These are phyloP conservation scores for Symbiodinium natans DNA, from an alignment of 73 alveolate species.

Conservation along the genomic window DNA sequence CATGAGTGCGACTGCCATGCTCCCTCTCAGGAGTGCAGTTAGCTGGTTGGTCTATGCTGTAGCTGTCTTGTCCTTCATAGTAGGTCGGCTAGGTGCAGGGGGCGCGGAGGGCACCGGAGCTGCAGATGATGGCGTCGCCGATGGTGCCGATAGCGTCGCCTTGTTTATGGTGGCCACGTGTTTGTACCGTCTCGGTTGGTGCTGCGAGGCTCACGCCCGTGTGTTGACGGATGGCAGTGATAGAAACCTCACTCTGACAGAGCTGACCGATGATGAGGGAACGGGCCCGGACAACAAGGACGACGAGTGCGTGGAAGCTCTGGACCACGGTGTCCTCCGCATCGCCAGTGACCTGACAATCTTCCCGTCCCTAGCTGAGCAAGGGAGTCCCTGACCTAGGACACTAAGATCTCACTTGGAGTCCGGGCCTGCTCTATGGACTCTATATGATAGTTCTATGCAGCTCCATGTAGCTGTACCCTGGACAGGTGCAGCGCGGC, in stretches of 20 bases:
- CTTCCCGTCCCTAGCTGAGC: background rate
- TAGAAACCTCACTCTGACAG: too few species aligned
- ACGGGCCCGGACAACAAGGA: background rate
- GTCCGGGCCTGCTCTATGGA: too few species aligned
- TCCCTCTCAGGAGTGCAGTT: background rate
- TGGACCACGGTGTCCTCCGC: background rate
- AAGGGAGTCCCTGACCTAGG: too few species aligned
- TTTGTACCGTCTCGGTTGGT: background rate
- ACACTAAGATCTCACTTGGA: too few species aligned
- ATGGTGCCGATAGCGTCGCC: background rate
- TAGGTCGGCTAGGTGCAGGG: too few species aligned
- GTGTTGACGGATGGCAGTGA: too few species aligned
- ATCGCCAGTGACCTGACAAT: background rate
- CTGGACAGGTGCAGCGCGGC: background rate
- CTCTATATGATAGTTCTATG: too few species aligned
- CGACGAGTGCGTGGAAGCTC: background rate
- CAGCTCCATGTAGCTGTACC: too few species aligned
- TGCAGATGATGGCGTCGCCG: too few species aligned
- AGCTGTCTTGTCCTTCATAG: background rate
- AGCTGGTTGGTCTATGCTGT: background rate
- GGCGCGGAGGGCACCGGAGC: too few species aligned
- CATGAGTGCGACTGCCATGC: background rate
- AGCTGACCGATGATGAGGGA: background rate
- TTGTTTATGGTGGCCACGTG: background rate
- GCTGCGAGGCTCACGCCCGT: background rate